phyloP scores from a whole-genome alignment of 495 filamentous ascomycete genomes.

The Aspergillus kassunensis region DNA sequence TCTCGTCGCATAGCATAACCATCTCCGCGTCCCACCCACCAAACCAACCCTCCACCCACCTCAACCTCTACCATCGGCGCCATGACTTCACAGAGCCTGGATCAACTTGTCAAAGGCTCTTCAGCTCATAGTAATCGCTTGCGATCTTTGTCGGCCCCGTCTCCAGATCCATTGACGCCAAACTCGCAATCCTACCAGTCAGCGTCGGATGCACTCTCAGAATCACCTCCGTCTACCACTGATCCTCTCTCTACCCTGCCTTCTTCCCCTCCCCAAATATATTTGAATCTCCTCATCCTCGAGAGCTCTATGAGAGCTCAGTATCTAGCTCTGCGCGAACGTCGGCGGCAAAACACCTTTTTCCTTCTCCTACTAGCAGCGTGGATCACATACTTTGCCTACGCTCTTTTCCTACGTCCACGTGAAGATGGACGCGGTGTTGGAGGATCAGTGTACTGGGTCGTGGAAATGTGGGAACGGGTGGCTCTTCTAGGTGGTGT shows the following conservation, averaged over 20 bases:
- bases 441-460: constrained; percentile 93
- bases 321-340: constrained; percentile 82
- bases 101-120: constrained; percentile 86
- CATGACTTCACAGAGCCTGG: constrained; percentile 62
- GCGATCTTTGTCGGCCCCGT: constrained; percentile 30
- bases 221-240: constrained; percentile 42
- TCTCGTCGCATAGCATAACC: constrained; percentile 9
- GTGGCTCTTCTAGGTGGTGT: constrained; percentile 83
- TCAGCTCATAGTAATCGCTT: constrained; percentile 46
- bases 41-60: neutral
- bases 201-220: constrained; percentile 31
- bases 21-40: neutral
- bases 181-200: constrained; percentile 26
- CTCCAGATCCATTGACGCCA: constrained; percentile 36
- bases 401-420: constrained; percentile 82
- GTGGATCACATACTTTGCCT: constrained; percentile 81
- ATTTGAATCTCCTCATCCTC: constrained; percentile 94
- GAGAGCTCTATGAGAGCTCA: constrained; percentile 91
- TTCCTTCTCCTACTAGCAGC: constrained; percentile 72
- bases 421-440: constrained; percentile 86
- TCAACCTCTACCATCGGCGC: neutral
- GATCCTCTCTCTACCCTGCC: constrained; percentile 81
- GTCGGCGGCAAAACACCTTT: constrained; percentile 91
- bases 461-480: constrained; percentile 82
- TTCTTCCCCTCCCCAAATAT: constrained; percentile 94